phyloP scores from a whole-genome alignment of 2,329 filamentous ascomycete genomes.

The Chaetomiaceae sp. region DNA sequence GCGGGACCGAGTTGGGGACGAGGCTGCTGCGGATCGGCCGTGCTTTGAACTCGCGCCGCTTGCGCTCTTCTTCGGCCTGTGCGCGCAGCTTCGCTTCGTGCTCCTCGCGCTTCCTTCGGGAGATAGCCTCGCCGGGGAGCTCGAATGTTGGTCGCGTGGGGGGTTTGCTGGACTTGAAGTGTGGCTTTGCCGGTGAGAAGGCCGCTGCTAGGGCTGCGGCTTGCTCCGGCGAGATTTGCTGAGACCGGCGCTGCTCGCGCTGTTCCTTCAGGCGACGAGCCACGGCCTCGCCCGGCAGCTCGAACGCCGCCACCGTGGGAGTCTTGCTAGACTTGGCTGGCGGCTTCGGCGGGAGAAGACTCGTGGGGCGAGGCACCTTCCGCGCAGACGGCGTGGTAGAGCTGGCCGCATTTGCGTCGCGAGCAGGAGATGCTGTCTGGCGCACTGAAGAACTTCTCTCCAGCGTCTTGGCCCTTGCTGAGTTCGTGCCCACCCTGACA shows the following conservation, averaged over 20 bases:
- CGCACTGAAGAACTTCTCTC: slow-evolving; percentile 37
- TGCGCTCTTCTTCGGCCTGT: slow-evolving; percentile 57
- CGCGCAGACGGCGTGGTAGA: slow-evolving; percentile 26
- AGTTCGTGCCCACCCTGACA: slow-evolving; percentile 34
- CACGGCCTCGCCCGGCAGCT: slow-evolving; percentile 60
- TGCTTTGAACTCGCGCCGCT: slow-evolving; percentile 61
- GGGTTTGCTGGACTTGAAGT: slow-evolving; percentile 47
- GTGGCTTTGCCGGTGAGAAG: slow-evolving; percentile 37
- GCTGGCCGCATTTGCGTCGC: slow-evolving; percentile 29
- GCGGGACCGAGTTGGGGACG: slow-evolving; percentile 41
- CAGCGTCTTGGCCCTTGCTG: slow-evolving; percentile 40
- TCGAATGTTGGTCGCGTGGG: slow-evolving; percentile 55
- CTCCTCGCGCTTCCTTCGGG: slow-evolving; percentile 51
- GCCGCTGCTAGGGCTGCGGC: slow-evolving; percentile 15
- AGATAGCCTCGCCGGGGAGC: slow-evolving; percentile 59
- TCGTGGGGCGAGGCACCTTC: slow-evolving; percentile 36
- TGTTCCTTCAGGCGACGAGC: slow-evolving; percentile 55
- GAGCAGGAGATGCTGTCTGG: slow-evolving; percentile 39
- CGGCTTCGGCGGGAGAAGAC: slow-evolving; percentile 44
- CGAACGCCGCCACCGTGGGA: slow-evolving; percentile 53
- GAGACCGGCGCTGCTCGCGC: slow-evolving; percentile 50
- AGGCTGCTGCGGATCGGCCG: slow-evolving; percentile 48
- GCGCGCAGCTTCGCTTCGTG: slow-evolving; percentile 51
- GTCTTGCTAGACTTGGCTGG: slow-evolving; percentile 50
- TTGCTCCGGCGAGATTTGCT: slow-evolving; percentile 20